phyloP scores from a whole-genome alignment of 495 filamentous ascomycete genomes.

The Podospora conica region DNA sequence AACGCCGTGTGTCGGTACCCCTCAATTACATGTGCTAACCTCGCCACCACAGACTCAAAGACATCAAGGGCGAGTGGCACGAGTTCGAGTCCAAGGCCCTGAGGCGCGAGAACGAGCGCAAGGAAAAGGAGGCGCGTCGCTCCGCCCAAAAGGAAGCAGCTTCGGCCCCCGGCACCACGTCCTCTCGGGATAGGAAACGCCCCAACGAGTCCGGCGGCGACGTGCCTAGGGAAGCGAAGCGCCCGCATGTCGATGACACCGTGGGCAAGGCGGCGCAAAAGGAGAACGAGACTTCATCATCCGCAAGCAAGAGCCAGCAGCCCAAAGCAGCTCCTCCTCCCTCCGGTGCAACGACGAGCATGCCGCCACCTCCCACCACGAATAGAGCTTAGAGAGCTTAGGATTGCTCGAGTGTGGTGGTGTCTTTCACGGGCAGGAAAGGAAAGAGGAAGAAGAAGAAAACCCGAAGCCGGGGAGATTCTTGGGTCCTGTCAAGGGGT shows the following conservation, averaged over 20 bases:
- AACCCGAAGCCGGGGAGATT: neutral
- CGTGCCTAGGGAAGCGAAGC: conserved; percentile 35
- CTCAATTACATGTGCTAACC: conserved; percentile 15
- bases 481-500: neutral
- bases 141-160: conserved; percentile 42
- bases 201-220: conserved; percentile 32
- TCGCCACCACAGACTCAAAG: conserved; percentile 53
- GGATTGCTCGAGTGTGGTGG: neutral
- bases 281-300: neutral
- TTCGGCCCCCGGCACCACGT: too few relatives aligned
- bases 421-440: neutral
- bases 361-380: neutral
- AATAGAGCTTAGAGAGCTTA: neutral
- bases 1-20: neutral
- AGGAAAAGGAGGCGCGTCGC: conserved; percentile 66
- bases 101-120: conserved; percentile 79
- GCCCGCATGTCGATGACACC: conserved; percentile 34
- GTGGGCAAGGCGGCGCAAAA: conserved; percentile 10
- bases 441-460: neutral
- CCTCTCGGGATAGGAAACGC: conserved; percentile 43
- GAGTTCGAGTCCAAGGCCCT: conserved; percentile 97
- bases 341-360: neutral
- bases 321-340: neutral
- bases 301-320: neutral
- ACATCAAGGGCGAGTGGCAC: conserved; percentile 94